phyloP scores from a whole-genome alignment of 441 rosid species.

The Erysimum cheiri region DNA sequence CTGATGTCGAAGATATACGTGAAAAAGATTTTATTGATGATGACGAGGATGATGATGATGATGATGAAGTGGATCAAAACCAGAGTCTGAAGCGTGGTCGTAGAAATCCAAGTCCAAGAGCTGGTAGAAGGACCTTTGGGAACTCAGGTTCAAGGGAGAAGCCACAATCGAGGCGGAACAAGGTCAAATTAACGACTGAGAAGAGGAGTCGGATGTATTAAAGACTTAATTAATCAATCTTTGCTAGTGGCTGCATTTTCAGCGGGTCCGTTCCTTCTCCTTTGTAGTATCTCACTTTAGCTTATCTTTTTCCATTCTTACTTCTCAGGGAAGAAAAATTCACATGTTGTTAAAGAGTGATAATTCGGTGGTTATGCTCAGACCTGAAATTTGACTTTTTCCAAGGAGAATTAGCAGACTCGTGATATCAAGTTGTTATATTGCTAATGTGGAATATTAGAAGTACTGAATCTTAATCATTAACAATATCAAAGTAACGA shows the following conservation, averaged over 20 bases:
- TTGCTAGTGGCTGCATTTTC: constrained; percentile 16
- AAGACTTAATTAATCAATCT: constrained; percentile 10
- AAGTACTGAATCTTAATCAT: neutral
- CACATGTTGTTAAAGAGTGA: neutral
- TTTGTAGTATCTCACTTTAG: constrained; percentile 3
- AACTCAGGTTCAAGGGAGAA: constrained; percentile 39
- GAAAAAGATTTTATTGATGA: constrained; percentile 36
- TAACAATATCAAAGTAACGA: neutral
- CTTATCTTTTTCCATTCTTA: neutral
- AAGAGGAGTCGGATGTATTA: constrained; percentile 31
- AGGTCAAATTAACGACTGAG: constrained; percentile 36
- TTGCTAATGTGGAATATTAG: neutral
- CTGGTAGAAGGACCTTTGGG: constrained; percentile 37
- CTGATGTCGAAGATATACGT: constrained; percentile 45
- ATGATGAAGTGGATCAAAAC: constrained; percentile 41
- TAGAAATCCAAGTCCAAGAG: constrained; percentile 41
- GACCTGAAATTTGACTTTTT: constrained; percentile 12
- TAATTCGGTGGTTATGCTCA: neutral
- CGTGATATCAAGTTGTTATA: neutral
- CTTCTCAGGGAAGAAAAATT: neutral
- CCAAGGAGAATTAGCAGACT: neutral
- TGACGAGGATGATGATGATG: constrained; percentile 35
- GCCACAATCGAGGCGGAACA: constrained; percentile 30
- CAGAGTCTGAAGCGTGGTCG: constrained; percentile 40
- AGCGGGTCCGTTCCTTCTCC: constrained; percentile 22